Evolutionary conservation across 768 basidiomycete species (phyloP).

Genomic region (Lentinula sp.): DNA sequence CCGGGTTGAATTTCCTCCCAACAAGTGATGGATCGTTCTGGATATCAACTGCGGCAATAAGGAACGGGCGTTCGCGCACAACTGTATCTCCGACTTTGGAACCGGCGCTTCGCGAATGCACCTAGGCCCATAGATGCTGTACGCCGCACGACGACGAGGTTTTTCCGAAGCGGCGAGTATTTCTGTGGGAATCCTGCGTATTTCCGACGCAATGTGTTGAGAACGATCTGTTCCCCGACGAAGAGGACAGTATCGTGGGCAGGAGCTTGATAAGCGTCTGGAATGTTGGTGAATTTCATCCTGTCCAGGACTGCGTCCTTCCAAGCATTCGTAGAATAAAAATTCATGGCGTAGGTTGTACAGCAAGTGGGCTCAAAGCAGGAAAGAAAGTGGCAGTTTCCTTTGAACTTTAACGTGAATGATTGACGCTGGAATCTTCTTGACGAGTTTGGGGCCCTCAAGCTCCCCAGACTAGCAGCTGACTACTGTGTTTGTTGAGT

Average conservation of each 20-base stretch:
- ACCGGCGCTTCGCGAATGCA: neutral
- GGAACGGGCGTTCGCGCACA: neutral
- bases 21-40: neutral
- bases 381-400: too few relatives aligned
- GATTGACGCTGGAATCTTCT: too few relatives aligned
- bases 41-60: neutral
- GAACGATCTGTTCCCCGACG: neutral
- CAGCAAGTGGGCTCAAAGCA: too few relatives aligned
- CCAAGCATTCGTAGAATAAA: neutral
- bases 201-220: neutral
- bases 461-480: too few relatives aligned
- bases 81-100: neutral
- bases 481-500: too few relatives aligned
- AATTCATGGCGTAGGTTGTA: too few relatives aligned
- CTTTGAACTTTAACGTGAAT: too few relatives aligned
- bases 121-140: neutral
- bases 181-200: neutral
- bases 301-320: neutral
- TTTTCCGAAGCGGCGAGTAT: neutral
- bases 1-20: neutral
- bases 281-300: neutral
- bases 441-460: too few relatives aligned
- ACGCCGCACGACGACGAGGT: neutral
- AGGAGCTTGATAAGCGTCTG: neutral
- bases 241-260: neutral